phyloP scores from a whole-genome alignment of 805 yeast genomes.

The Zygotorulaspora chibaensis region DNA sequence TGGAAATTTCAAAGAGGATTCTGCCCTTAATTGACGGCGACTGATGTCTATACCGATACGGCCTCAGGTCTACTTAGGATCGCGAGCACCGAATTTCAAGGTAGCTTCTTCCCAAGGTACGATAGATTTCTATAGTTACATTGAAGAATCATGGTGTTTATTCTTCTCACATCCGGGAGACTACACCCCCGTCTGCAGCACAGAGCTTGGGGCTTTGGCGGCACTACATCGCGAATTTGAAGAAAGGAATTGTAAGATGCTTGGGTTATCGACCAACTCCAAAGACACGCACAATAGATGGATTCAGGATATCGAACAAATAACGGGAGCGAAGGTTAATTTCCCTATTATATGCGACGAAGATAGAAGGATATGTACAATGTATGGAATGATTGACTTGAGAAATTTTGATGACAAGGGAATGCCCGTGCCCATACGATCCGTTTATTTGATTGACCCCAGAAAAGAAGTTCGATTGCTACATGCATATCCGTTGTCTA shows the following conservation, averaged over 20 bases:
- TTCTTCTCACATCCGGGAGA: constrained; percentile 75
- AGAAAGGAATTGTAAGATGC: constrained; percentile 59
- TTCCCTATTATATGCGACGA: constrained; percentile 72
- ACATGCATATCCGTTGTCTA: constrained; percentile 66
- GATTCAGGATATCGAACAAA: constrained; percentile 69
- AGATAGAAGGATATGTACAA: constrained; percentile 52
- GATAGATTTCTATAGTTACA: constrained; percentile 58
- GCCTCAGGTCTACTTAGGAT: constrained; percentile 40
- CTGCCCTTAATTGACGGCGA: not conserved
- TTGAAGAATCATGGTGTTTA: constrained; percentile 60
- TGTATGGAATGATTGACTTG: constrained; percentile 67
- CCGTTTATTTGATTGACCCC: constrained; percentile 70
- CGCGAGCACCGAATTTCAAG: constrained; percentile 65
- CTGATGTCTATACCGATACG: constrained; percentile 9
- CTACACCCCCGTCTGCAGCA: constrained; percentile 76
- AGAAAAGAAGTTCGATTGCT: constrained; percentile 56
- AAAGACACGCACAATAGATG: constrained; percentile 59
- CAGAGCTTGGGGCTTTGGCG: constrained; percentile 74
- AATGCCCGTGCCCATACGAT: constrained; percentile 62
- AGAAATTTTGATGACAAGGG: constrained; percentile 64
- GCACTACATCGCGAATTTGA: constrained; percentile 65
- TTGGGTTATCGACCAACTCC: constrained; percentile 65
- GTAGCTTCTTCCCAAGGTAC: constrained; percentile 61
- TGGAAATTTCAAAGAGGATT: too few relatives aligned
- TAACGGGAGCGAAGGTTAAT: constrained; percentile 51